Evolutionary conservation across 139 green algal genomes (phyloP), one percentile per base, ranked within the genome.

Genomic region (Pleodorina starrii): DNA sequence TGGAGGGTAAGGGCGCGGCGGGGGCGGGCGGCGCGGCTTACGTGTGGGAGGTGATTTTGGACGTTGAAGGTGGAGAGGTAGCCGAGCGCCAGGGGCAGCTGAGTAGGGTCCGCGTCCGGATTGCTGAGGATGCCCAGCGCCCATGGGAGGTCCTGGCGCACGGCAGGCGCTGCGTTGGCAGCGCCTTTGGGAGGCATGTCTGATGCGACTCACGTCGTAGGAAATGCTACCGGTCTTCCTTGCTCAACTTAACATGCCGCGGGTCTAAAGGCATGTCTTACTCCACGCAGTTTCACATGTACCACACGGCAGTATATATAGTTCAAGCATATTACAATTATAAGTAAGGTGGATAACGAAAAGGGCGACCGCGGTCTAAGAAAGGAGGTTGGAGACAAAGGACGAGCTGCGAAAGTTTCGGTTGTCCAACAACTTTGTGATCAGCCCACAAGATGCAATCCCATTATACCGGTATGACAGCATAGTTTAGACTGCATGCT

Each of bases 171-270:
- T 36, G 69, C 66, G 32, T 69, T 69, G 9, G 76, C n/a, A 7
- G 69, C 44, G 3, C 48, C 48, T 35, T 81, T 89, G 2, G 84
- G 84, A 25, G 84, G 32, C 84, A 89, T 89, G 32, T 66, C 54
- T 7, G 17, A 7, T 63, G 17, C 27, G 23, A 11, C 42, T 48
- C 16, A 29, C 48, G 36, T 44, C 48, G 14, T 32, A 50, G 35
- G 5, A 32, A 3, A 29, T 27, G 69, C 38, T 77, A 77, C 69
- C 63, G 36, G 32, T 7, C 29, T 48, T 48, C 1, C 32, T 21
- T 77, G 32, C 25, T 77, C 4, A 32, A 25, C 42, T 32, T 80
- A 51, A 80, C 72, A 80, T 80, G 72, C 72, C 29, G 72, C 35
- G 72, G 72, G 72, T 80, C 72, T 42, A 66, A 66, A 2, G 9